A percentile compares a stretch with the other conserved stretches of the same genome.
Conservation (phyloP, 257 asterid genomes). For the Scutellaria minor region DNA sequence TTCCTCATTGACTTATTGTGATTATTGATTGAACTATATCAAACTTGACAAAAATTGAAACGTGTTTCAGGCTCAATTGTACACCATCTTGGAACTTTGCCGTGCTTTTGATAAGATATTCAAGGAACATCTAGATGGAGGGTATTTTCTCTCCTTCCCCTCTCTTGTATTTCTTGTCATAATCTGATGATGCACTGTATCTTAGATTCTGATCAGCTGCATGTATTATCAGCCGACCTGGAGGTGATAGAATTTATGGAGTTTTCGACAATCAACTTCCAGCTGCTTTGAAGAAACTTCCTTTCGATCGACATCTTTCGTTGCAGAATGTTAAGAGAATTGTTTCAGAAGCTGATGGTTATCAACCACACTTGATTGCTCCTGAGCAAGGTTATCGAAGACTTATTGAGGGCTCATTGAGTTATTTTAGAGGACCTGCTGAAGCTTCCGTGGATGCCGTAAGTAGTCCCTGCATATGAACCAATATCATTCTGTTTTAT, state of each 20-base stretch:
- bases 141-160: conserved; percentile 54
- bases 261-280: conserved; percentile 97
- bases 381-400: conserved; percentile 97
- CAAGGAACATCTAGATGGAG: conserved; percentile 98
- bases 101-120: conserved; percentile 96
- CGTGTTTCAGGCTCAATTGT: conserved; percentile 82
- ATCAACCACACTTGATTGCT: conserved; percentile 96
- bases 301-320: conserved; percentile 91
- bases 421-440: conserved; percentile 90
- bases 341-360: conserved; percentile 98
- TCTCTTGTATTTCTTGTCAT: not conserved
- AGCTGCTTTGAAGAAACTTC: conserved; percentile 90
- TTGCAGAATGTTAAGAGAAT: conserved; percentile 77
- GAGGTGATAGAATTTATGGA: conserved; percentile 91
- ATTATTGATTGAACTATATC: conserved; percentile 25
- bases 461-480: conserved; percentile 40
- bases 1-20: conserved; percentile 7
- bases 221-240: conserved; percentile 72
- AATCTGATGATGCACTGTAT: not conserved
- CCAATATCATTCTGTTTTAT: not conserved
- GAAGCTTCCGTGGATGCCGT: conserved; percentile 97
- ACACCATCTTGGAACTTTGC: conserved; percentile 92
- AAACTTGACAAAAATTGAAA: conserved; percentile 25
- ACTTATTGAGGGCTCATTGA: conserved; percentile 84
- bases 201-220: conserved; percentile 30